Evolutionary conservation across 257 asterid species (phyloP), one percentile per base, ranked within the genome.

Genomic region (Plantago major): DNA sequence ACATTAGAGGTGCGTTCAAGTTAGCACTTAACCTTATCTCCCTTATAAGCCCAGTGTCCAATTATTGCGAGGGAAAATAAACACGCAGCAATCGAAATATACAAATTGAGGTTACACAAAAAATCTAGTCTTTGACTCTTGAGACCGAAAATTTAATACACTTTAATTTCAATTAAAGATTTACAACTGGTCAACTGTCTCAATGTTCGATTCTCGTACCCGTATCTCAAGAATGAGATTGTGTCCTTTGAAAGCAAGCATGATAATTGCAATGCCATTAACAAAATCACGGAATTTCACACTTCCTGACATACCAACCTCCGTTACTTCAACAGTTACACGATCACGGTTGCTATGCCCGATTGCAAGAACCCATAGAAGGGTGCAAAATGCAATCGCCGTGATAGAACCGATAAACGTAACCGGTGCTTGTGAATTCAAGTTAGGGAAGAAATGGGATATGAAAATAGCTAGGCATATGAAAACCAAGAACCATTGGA

Each of bases 191-290:
- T n/a, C n/a, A 33, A 7, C 40, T 33, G 40, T 33, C 7, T 33
- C 6, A 5, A 33, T 33, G 40, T 33, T 33, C 3, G 40, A 4
- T 4, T 5, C 15, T 28, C 42, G 11, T 11, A 81, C 93, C 85
- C 81, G 90, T 63, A 89, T 83, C 71, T 83, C 96, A 6, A 86
- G 74, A 33, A 89, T 78, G 2, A 89, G 75, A 70, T 89, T 89
- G 62, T 89, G 96, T 10, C 97, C 97, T 69, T 86, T 72, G 52
- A 87, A 87, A 63, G 84, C 70, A 57, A 80, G 74, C 42, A 80
- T 75, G 12, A 80, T 73, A 48, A 82, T 49, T 55, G 79, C 86
- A 9, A 82, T 30, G 3, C 78, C 85, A 62, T 74, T 79, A 17
- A 84, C 43, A 13, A 77, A 74, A n/a, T 65, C 38, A 3, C 87